Evolutionary conservation across 352 stramenopile species (phyloP).

Genomic region (Globisporangium nagaii): DNA sequence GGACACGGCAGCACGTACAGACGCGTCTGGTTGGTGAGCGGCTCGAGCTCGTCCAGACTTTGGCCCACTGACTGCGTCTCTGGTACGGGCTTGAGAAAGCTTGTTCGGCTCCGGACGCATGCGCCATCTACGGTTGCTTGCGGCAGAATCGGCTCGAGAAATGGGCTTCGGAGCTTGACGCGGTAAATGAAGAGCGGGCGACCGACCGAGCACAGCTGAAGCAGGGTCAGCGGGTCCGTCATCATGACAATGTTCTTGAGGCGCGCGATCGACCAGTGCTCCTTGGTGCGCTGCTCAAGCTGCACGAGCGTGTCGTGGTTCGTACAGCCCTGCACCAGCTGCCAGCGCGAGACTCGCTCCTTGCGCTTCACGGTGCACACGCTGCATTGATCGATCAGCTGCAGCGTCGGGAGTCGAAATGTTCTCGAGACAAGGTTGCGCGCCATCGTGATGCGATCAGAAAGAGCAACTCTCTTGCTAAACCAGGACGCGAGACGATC

Average conservation of each 20-base stretch:
- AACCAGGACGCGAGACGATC: background rate
- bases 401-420: background rate
- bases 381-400: background rate
- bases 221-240: slow-evolving; percentile 20
- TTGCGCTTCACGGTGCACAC: background rate
- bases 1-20: slow-evolving; percentile 8
- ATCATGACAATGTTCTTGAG: slow-evolving; percentile 28
- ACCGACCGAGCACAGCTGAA: slow-evolving; percentile 14
- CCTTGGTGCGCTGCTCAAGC: slow-evolving; percentile 13
- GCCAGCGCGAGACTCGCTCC: background rate
- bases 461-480: background rate
- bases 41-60: background rate
- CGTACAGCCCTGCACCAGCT: slow-evolving; percentile 9
- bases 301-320: slow-evolving; percentile 13
- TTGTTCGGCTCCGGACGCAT: no score
- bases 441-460: background rate
- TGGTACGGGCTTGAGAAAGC: background rate
- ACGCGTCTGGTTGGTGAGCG: background rate
- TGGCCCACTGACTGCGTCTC: background rate
- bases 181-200: slow-evolving; percentile 17
- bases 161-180: background rate
- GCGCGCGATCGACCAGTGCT: slow-evolving; percentile 20
- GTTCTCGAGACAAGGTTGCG: background rate
- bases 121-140: background rate
- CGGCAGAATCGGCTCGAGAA: background rate